Conservation (phyloP, 768 basidiomycete species). For the Lyophyllum decastes region DNA sequence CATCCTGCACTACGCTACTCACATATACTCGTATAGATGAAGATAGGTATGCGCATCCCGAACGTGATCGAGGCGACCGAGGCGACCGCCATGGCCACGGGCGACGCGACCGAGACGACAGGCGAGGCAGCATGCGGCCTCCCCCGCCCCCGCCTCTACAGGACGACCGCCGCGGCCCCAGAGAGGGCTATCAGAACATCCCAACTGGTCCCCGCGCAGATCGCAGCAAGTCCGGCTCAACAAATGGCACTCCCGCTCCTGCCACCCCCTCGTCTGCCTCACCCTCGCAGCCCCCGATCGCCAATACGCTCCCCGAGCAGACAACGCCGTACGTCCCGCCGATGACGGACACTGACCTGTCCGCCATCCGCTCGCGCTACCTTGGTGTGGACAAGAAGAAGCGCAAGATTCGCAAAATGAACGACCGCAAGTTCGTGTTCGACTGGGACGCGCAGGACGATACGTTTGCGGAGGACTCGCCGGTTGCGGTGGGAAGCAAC, state of each 20-base stretch:
- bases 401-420: conserved; percentile 92
- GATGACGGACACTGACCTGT: conserved; percentile 80
- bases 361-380: conserved; percentile 88
- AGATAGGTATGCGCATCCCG: conserved; percentile 53
- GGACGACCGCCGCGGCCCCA: conserved; percentile 33
- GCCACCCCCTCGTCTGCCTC: conserved; percentile 51
- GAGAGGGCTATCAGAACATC: conserved; percentile 61
- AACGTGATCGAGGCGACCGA: conserved; percentile 46
- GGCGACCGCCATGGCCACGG: conserved; percentile 32
- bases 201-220: conserved; percentile 87
- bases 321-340: conserved; percentile 51
- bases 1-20: conserved; percentile 8
- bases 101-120: conserved; percentile 34
- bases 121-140: conserved; percentile 38
- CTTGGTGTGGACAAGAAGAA: conserved; percentile 95
- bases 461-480: conserved; percentile 79
- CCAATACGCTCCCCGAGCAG: conserved; percentile 35
- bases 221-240: conserved; percentile 45
- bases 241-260: conserved; percentile 30
- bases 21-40: conserved; percentile 40
- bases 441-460: conserved; percentile 99
- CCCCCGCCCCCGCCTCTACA: conserved; percentile 33
- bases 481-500: conserved; percentile 67
- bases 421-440: conserved; percentile 97
- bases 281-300: conserved; percentile 42